phyloP scores from a whole-genome alignment of 352 stramenopile genomes.

The Phytophthora pluvialis region DNA sequence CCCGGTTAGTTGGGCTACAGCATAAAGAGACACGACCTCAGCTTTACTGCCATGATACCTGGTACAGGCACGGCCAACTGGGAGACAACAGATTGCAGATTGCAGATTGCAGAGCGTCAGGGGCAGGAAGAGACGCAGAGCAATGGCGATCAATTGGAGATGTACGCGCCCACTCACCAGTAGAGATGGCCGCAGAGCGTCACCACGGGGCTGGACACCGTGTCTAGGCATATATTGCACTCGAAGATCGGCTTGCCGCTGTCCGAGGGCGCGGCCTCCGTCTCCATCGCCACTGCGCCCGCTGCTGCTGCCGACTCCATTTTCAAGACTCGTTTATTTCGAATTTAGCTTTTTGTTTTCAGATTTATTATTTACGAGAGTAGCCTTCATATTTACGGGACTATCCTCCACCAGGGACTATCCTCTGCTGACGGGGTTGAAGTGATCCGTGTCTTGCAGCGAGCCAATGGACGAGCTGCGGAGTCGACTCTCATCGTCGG shows the following conservation, averaged over 20 bases:
- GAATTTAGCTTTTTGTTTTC: constrained; percentile 8
- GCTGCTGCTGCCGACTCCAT: constrained; percentile 13
- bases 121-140: constrained; percentile 8
- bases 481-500: constrained; percentile 32
- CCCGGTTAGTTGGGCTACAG: constrained; percentile 1
- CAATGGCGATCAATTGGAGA: neutral
- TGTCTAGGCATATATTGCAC: constrained; percentile 92
- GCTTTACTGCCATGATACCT: constrained; percentile 38
- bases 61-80: constrained; percentile 89
- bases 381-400: constrained; percentile 9
- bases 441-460: constrained; percentile 34
- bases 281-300: constrained; percentile 7
- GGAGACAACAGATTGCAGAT: constrained; percentile 3
- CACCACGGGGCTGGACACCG: constrained; percentile 86
- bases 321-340: constrained; percentile 7
- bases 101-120: constrained; percentile 17
- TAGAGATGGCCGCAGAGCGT: constrained; percentile 92
- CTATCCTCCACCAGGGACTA: neutral
- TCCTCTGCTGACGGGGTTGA: neutral
- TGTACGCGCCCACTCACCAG: constrained; percentile 53
- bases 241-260: constrained; percentile 59
- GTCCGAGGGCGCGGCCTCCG: constrained; percentile 22
- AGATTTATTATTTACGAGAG: constrained; percentile 7
- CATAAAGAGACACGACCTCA: neutral
- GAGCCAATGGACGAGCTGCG: constrained; percentile 49